Evolutionary conservation across 148 eudicot species (phyloP).

Genomic region (Silene uniflora): DNA sequence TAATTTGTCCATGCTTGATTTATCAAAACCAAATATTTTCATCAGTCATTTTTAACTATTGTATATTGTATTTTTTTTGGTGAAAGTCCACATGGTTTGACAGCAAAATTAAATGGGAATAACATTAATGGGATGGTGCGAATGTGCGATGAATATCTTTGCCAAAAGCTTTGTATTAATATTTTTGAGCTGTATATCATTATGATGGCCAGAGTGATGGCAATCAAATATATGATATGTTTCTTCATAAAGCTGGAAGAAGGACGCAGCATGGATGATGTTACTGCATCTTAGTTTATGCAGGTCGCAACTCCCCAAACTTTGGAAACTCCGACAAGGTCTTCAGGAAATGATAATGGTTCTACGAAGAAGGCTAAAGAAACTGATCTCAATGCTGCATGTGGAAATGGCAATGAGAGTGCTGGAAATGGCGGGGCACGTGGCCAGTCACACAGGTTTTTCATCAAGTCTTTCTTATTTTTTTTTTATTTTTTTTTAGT

Average conservation of each 20-base stretch:
- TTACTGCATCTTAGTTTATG: constrained; percentile 27
- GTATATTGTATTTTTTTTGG: too few species aligned
- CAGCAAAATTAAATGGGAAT: too few species aligned
- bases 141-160: background rate
- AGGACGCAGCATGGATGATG: constrained; percentile 19
- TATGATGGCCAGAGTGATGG: background rate
- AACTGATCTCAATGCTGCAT: constrained; percentile 29
- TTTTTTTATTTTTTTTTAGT: background rate
- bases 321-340: constrained; percentile 35
- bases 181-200: background rate
- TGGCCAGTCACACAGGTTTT: constrained; percentile 46
- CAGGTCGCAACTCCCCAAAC: constrained; percentile 48
- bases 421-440: constrained; percentile 34
- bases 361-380: constrained; percentile 41
- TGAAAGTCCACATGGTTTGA: too few species aligned
- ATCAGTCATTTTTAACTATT: too few species aligned
- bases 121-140: too few species aligned
- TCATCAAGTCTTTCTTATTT: background rate
- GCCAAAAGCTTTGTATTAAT: background rate
- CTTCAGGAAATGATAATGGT: constrained; percentile 37
- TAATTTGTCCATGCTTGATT: too few species aligned
- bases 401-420: constrained; percentile 38
- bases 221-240: constrained; percentile 7
- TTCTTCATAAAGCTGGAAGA: constrained; percentile 4
- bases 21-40: too few species aligned